Evolutionary conservation across 306 rosid species (phyloP), one percentile per base, ranked within the genome.

Genomic region (Corylus americana): DNA sequence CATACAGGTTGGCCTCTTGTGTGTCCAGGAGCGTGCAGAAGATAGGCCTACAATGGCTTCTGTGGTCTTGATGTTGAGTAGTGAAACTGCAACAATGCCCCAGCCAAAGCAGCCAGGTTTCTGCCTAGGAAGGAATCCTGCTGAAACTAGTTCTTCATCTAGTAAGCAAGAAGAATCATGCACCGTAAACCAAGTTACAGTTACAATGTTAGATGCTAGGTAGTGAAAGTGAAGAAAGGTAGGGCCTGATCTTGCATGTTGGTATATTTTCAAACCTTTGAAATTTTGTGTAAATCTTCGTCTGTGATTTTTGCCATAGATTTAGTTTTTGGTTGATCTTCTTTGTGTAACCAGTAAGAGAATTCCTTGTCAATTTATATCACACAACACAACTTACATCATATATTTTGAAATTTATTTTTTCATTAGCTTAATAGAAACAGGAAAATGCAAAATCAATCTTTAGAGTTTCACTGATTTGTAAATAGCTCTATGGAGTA

Each of bases 151-250:
- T 77, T 88, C 93, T 37, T 88, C 87, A 18, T 86, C 94, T 48
- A 90, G 98, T 70, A 87, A 86, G 73, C 83, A 82, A 62, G 94
- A 90, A 20, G 89, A 88, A 76, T 68, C 92, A 27, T 85, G 64
- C 86, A 88, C 91, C 47, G 90, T 88, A 80, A 91, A 93, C 87
- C 94, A 87, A 70, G 93, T 91, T 31, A 91, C 98, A 5, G 80
- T 91, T 82, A 91, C 97, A 80, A 75, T 85, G 75, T 83, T 90
- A 66, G 80, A 88, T 77, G 91, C 90, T 45, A 91, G 98, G 87
- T 89, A 89, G 88, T 53, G 73, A 69, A 74, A 31, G 35, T 31
- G 35, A 31, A 31, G 35, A 31, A 31, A 42, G 55, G 48, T 71
- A 64, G 63, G n/a, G 25, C 59, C 70, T 76, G 55, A 63, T 81